phyloP scores from a whole-genome alignment of 2,329 filamentous ascomycete species.

The Cladosporium sp. region DNA sequence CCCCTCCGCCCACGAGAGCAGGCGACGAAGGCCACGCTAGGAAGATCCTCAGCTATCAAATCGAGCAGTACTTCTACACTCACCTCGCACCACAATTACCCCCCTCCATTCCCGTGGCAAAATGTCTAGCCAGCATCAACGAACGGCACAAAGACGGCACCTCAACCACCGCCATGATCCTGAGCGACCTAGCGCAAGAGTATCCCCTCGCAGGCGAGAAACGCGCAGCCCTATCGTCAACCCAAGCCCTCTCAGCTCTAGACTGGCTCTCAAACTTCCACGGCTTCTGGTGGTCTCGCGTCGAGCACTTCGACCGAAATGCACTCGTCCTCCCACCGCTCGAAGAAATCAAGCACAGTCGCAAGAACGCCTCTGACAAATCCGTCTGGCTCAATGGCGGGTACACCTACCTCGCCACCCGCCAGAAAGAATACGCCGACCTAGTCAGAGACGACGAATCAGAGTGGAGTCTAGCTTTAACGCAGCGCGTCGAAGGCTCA shows the following conservation, averaged over 20 bases:
- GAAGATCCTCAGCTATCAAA: constrained; percentile 63
- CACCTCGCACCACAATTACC: constrained; percentile 49
- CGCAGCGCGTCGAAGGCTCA: constrained; percentile 40
- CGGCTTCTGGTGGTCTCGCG: constrained; percentile 45
- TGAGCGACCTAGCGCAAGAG: constrained; percentile 51
- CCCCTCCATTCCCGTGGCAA: constrained; percentile 44
- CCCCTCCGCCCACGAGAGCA: constrained; percentile 40
- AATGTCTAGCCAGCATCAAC: constrained; percentile 35
- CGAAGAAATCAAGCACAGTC: constrained; percentile 39
- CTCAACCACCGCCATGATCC: constrained; percentile 49
- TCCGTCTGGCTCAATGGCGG: constrained; percentile 59
- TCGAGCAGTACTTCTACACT: constrained; percentile 63
- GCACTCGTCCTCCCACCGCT: constrained; percentile 51
- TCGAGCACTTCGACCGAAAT: constrained; percentile 26
- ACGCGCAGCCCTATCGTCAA: constrained; percentile 41
- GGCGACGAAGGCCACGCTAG: constrained; percentile 58
- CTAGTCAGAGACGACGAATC: constrained; percentile 45
- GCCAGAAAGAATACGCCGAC: constrained; percentile 50
- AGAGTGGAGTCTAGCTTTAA: constrained; percentile 54
- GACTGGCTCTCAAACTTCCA: constrained; percentile 63
- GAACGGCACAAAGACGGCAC: neutral
- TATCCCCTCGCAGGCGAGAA: constrained; percentile 57
- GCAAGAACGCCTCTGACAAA: neutral
- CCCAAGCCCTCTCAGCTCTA: constrained; percentile 51
- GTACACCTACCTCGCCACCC: constrained; percentile 64